Evolutionary conservation across 2,329 filamentous ascomycete species (phyloP), one percentile per base, ranked within the genome.

Genomic region (Colletotrichum scovillei): DNA sequence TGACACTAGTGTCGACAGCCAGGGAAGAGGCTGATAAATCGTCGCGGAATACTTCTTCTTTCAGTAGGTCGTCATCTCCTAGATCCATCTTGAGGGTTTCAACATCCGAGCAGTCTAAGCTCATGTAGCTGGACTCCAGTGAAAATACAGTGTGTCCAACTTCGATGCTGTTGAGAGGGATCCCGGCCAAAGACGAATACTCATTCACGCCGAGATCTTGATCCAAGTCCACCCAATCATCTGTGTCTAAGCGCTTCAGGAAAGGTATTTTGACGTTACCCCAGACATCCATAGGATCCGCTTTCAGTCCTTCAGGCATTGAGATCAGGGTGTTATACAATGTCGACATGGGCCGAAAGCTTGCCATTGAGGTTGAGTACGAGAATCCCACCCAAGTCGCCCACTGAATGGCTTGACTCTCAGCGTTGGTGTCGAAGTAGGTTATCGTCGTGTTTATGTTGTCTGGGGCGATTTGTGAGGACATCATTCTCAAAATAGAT

Each of bases 181-280:
- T 60, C 5, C 74, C 74, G 12, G 42, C 53, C 1, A 75, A 26
- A 5, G 74, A 42, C 0, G 71, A 67, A 22, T 55, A 72, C 0
- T 56, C 12, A 16, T 28, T 6, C 0, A 32, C 24, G 3, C 6
- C 19, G 4, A 26, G 12, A 55, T 57, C 28, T 3, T 8, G 8
- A 19, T 52, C 2, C 0, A 64, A 3, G 12, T 32, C 19, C 14
- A 8, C 14, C 59, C 69, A 72, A 9, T 42, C 24, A 1, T 16
- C 7, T 8, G 57, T 19, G 12, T 35, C 35, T 0, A 32, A 16
- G 19, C 12, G 42, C 5, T 42, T 35, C 42, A 74, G 72, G 26
- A 73, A 76, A 1, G 79, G 79, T 11, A 81, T 76, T 58, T 79
- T 80, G 56, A 78, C 74, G 63, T 81, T 80, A 2, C 77, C 78